Evolutionary conservation across 2,329 filamentous ascomycete genomes (phyloP).

Genomic region (Colletotrichum neosansevieriae): DNA sequence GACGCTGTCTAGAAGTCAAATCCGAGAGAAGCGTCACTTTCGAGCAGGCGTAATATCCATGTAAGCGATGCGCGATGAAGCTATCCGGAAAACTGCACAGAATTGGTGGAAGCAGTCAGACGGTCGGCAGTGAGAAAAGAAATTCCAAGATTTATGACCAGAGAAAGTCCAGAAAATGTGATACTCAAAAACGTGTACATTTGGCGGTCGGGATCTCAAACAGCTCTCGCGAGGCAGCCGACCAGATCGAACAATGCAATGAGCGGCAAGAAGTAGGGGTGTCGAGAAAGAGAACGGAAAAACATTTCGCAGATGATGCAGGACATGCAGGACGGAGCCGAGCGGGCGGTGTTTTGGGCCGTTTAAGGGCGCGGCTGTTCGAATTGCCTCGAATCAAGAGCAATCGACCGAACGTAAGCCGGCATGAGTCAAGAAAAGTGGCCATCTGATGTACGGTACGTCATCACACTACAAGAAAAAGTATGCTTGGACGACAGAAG

Average conservation of each 20-base stretch:
- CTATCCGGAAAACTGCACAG: not conserved
- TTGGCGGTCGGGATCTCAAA: slow-evolving; percentile 20
- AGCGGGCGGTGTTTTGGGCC: not conserved
- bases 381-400: not conserved
- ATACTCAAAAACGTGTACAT: not conserved
- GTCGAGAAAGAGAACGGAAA: slow-evolving; percentile 20
- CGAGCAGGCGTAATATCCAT: not conserved
- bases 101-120: not conserved
- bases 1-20: not conserved
- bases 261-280: not conserved
- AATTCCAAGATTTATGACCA: slow-evolving; percentile 31
- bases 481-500: slow-evolving; percentile 5
- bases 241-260: not conserved
- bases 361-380: slow-evolving; percentile 10
- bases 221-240: not conserved
- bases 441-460: slow-evolving; percentile 11
- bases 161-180: not conserved
- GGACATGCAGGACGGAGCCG: slow-evolving; percentile 2
- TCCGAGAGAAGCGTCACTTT: not conserved
- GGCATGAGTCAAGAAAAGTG: slow-evolving; percentile 4
- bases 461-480: not conserved
- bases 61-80: slow-evolving; percentile 17
- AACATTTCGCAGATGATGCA: slow-evolving; percentile 19
- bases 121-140: slow-evolving; percentile 11
- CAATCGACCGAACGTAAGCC: not conserved